These are phyloP conservation scores for Paramecium tetraurelia DNA, from an alignment of 73 alveolate species.

Conservation along the genomic window DNA sequence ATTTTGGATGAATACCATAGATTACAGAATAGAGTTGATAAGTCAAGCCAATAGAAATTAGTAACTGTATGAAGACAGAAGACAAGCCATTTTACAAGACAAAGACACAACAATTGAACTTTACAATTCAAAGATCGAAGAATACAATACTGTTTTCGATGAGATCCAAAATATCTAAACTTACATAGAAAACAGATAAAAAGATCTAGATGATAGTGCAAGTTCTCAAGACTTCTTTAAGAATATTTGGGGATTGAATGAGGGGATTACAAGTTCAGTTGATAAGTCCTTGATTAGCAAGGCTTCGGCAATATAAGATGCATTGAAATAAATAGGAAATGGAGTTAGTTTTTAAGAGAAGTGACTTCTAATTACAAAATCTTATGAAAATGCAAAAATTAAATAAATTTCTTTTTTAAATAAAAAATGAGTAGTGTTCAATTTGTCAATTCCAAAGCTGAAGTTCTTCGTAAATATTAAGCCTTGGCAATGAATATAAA, in stretches of 20 bases:
- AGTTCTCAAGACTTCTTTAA: neutral
- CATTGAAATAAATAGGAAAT: neutral
- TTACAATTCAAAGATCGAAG: constrained; percentile 35
- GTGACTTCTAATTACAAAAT: neutral
- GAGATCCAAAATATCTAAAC: neutral
- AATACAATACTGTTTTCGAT: neutral
- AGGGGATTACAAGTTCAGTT: constrained; percentile 2
- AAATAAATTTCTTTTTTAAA: neutral
- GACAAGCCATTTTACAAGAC: neutral
- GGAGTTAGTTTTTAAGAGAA: constrained; percentile 27
- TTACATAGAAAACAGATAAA: constrained; percentile 34
- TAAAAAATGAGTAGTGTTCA: constrained; percentile 81
- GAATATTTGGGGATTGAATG: constrained; percentile 34
- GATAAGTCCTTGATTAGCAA: neutral
- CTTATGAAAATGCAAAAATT: neutral
- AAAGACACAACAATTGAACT: constrained; percentile 25
- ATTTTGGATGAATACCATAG: constrained; percentile 47
- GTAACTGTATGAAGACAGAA: constrained; percentile 24
- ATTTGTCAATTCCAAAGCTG: constrained; percentile 92
- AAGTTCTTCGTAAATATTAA: constrained; percentile 80
- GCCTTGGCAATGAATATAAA: constrained; percentile 94
- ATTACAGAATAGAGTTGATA: constrained; percentile 9
- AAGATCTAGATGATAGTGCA: constrained; percentile 17
- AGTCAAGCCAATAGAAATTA: constrained; percentile 13
- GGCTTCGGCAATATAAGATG: constrained; percentile 3